Evolutionary conservation across 129 eudicot species (phyloP), one percentile per base, ranked within the genome.

Genomic region (Daucus carota): DNA sequence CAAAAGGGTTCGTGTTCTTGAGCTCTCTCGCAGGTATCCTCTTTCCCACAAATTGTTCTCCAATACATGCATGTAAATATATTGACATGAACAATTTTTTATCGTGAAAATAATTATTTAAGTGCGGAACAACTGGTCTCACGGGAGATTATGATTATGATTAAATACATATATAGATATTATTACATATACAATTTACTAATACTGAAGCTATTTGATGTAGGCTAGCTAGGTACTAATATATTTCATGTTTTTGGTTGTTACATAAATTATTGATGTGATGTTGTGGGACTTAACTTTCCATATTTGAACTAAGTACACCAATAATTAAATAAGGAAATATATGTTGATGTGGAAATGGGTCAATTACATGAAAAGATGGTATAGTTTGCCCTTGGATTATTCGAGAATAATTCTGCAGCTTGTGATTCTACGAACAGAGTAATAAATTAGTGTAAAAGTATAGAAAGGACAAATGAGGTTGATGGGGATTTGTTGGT

Each of bases 21-120:
- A 93, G 90, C 98, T 93, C 65, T 93, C 98, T 45, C 97, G 96
- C 86, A 90, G 98, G 98, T 88, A 90, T 57, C 32, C 5, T 24
- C 31, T n/a, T 57, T 57, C 65, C 32, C 65, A 57, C 65, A 54
- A 50, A 50, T 18, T 20, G 24, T 47, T 17, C n/a, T n/a, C n/a
- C n/a, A n/a, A n/a, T n/a, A n/a, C n/a, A n/a, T n/a, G n/a, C n/a
- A n/a, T n/a, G n/a, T n/a, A n/a, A n/a, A n/a, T n/a, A n/a, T n/a
- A n/a, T n/a, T n/a, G n/a, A n/a, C n/a, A n/a, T n/a, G n/a, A n/a
- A n/a, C n/a, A n/a, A n/a, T n/a, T n/a, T n/a, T n/a, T n/a, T n/a
- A n/a, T n/a, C n/a, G n/a, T n/a, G n/a, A n/a, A n/a, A n/a, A n/a
- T n/a, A n/a, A n/a, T n/a, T n/a, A n/a, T n/a, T n/a, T n/a, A n/a